Conservation (phyloP, 305 asterid genomes). For the Stenogyne calaminthoides region DNA sequence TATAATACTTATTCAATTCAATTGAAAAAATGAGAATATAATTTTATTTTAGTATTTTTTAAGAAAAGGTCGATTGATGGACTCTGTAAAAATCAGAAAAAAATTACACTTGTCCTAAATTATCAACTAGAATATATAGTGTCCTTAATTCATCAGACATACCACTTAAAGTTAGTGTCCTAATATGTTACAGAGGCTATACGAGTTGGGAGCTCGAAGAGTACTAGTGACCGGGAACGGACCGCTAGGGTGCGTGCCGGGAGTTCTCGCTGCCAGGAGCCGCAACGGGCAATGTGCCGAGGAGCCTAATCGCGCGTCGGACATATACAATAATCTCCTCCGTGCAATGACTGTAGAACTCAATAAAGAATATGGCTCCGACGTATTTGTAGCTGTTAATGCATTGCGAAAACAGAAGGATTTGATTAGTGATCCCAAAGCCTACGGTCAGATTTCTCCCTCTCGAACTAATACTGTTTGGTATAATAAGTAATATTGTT, state of each 20-base stretch:
- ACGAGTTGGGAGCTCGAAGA: slow-evolving; percentile 54
- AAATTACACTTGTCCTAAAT: no score
- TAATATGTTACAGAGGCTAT: slow-evolving; percentile 37
- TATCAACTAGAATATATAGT: not conserved
- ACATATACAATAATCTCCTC: slow-evolving; percentile 54
- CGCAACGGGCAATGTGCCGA: slow-evolving; percentile 53
- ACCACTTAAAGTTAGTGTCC: no score
- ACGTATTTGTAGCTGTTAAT: slow-evolving; percentile 58
- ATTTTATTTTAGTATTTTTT: no score
- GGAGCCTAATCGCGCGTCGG: slow-evolving; percentile 51
- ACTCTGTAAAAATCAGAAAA: no score
- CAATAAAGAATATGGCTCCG: slow-evolving; percentile 47
- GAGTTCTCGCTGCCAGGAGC: slow-evolving; percentile 49
- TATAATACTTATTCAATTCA: no score
- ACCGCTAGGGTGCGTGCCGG: slow-evolving; percentile 69
- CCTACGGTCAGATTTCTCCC: slow-evolving; percentile 8
- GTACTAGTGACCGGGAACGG: slow-evolving; percentile 70
- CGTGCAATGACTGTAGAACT: slow-evolving; percentile 42
- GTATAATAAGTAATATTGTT: no score
- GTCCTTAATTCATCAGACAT: not conserved
- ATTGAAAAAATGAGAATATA: no score
- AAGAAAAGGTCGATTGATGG: no score
- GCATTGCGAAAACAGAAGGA: slow-evolving; percentile 48
- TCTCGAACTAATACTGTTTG: not conserved
- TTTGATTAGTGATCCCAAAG: slow-evolving; percentile 54